A percentile compares a stretch with the other conserved stretches of the same genome.
phyloP scores from a whole-genome alignment of 2,329 filamentous ascomycete species.

The Colletotrichum karsti region DNA sequence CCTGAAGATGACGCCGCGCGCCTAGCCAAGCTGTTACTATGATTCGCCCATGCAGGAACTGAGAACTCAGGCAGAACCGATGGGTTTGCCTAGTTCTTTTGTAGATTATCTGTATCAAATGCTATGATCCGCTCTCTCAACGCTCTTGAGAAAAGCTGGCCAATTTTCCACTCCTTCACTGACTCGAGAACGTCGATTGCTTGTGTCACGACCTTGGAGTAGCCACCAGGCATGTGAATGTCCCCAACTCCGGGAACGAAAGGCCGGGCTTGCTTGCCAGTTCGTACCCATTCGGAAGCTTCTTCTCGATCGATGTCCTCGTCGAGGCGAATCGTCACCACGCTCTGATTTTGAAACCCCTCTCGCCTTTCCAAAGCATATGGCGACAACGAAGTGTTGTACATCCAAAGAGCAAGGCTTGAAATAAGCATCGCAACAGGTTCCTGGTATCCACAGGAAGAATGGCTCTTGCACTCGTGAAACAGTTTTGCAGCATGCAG shows the following conservation, averaged over 20 bases:
- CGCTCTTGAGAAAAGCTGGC: background rate
- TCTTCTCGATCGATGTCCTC: background rate
- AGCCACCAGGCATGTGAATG: background rate
- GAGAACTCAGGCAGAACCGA: background rate
- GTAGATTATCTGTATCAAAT: background rate
- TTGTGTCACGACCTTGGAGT: background rate
- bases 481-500: background rate
- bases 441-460: background rate
- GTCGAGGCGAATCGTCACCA: background rate
- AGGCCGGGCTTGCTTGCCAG: background rate
- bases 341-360: background rate
- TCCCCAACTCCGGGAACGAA: background rate
- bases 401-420: background rate
- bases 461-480: background rate
- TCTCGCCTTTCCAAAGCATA: background rate
- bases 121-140: background rate
- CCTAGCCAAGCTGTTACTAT: too few species aligned
- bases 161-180: background rate
- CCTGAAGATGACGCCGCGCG: background rate
- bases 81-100: background rate
- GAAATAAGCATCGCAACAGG: background rate
- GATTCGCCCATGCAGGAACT: too few species aligned
- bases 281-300: background rate
- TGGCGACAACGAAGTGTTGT: background rate
- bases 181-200: background rate